Evolutionary conservation across 2,329 filamentous ascomycete genomes (phyloP), one percentile per base, ranked within the genome.

Genomic region (Annulohypoxylon truncatum): DNA sequence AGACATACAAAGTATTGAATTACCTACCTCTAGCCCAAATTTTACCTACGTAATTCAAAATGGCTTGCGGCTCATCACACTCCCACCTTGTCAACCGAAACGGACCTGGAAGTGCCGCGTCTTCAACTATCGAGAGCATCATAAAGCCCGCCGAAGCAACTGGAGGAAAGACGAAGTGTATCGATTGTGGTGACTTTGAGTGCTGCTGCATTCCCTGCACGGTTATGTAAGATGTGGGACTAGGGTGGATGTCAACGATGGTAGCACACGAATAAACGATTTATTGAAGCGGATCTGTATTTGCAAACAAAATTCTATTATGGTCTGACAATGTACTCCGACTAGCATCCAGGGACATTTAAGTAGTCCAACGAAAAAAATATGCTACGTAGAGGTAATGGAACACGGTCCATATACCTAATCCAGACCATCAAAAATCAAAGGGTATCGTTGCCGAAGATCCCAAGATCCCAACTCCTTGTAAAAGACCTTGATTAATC

Each of bases 191-290:
- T 67, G 83, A 81, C 35, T 82, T 79, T 69, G 79, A 84, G 53
- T 87, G 84, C 74, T 87, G 85, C 75, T 87, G 85, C 73, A 85
- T 87, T 63, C 83, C 83, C 20, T 87, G 85, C 68, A 80, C 78
- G 7, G 80, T 87, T 35, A 82, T 87, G 79, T 86, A 74, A 79
- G 33, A 82, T 87, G 79, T 86, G 74, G 79, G 33, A 40, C 46
- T 18, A 1, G 24, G 35, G 26, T 12, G 15, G 22, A 29, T 20
- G 4, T 31, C 7, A 13, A 18, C n/a, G 15, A 20, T 46, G 18
- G 50, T n/a, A 20, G 20, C 26, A 29, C 15, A 47, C 8, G 57
- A 61, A 38, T 47, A 53, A 15, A 64, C 44, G 46, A 67, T 57
- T 56, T 20, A 52, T 40, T 20, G 51, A 56, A 28, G 50, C 26